Percentiles rank a stretch among this genome's conserved stretches.
phyloP scores from a whole-genome alignment of 1,284 basidiomycete genomes.

The Ustilago loliicola region DNA sequence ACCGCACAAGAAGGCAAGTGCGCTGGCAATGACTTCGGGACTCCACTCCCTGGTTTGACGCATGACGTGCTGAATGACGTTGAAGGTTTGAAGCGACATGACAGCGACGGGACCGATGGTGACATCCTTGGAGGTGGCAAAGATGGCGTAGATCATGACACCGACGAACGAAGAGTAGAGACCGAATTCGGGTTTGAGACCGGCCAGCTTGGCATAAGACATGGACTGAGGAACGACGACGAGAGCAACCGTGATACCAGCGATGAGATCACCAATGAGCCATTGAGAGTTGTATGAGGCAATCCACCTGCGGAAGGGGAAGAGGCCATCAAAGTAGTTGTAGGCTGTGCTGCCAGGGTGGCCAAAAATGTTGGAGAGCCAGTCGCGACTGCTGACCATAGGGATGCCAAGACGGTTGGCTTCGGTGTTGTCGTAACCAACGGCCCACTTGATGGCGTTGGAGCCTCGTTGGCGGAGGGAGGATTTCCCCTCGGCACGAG shows the following conservation, averaged over 20 bases:
- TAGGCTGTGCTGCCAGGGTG: conserved; percentile 45
- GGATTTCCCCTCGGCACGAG: conserved; percentile 22
- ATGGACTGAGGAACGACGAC: conserved; percentile 71
- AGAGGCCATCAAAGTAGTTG: conserved; percentile 66
- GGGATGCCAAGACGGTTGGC: conserved; percentile 67
- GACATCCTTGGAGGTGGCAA: conserved; percentile 70
- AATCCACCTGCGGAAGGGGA: conserved; percentile 71
- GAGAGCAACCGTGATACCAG: conserved; percentile 71
- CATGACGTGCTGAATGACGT: conserved; percentile 70
- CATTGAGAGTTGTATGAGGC: conserved; percentile 70
- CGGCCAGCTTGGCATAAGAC: conserved; percentile 81
- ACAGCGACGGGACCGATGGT: conserved; percentile 77
- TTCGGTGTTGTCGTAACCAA: conserved; percentile 65
- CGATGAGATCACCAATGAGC: conserved; percentile 70
- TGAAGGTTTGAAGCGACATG: conserved; percentile 91
- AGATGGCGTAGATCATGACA: conserved; percentile 77
- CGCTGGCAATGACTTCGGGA: conserved; percentile 82
- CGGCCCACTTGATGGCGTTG: conserved; percentile 47
- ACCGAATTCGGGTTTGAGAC: conserved; percentile 87
- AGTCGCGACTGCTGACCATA: conserved; percentile 65
- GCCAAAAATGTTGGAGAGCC: conserved; percentile 50
- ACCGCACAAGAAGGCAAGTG: conserved; percentile 88
- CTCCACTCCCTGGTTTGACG: conserved; percentile 28
- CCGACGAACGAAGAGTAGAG: conserved; percentile 96
- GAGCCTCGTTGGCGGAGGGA: conserved; percentile 25